These are phyloP conservation scores for Aureobasidium uvarum DNA, from an alignment of 2,329 filamentous ascomycete genomes.

Conservation along the genomic window DNA sequence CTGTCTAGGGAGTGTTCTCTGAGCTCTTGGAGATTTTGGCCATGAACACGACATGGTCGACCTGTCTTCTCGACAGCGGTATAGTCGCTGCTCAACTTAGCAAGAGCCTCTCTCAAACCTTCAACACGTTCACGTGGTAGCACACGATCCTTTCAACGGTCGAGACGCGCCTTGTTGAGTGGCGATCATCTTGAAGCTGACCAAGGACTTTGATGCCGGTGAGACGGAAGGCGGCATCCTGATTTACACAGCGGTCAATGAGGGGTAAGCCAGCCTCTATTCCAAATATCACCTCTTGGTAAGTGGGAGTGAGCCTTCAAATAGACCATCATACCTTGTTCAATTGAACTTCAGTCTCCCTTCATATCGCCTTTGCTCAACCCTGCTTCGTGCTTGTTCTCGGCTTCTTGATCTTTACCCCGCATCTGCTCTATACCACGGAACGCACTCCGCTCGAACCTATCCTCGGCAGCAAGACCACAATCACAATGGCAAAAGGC, in stretches of 20 bases:
- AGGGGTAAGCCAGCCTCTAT: conserved; percentile 9
- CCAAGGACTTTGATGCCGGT: not conserved
- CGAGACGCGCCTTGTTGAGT: not conserved
- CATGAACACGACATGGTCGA: not conserved
- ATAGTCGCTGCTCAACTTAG: not conserved
- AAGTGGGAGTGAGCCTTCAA: not conserved
- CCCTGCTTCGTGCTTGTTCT: not conserved
- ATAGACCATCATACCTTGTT: conserved; percentile 3
- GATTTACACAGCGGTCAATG: conserved; percentile 14
- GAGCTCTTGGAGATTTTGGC: not conserved
- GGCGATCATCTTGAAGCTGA: not conserved
- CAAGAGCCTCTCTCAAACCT: not conserved
- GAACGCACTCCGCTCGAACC: not conserved
- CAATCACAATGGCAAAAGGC: conserved; percentile 33
- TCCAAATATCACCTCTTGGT: not conserved
- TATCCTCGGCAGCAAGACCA: not conserved
- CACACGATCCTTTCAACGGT: not conserved
- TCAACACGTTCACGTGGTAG: not conserved
- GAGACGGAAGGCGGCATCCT: conserved; percentile 13
- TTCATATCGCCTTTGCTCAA: not conserved
- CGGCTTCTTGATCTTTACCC: not conserved
- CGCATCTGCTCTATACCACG: not conserved
- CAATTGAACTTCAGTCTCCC: not conserved
- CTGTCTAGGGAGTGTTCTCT: not conserved
- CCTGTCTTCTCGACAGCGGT: not conserved